Evolutionary conservation across 768 basidiomycete genomes (phyloP), one percentile per base, ranked within the genome.

Genomic region (Lactarius vividus): DNA sequence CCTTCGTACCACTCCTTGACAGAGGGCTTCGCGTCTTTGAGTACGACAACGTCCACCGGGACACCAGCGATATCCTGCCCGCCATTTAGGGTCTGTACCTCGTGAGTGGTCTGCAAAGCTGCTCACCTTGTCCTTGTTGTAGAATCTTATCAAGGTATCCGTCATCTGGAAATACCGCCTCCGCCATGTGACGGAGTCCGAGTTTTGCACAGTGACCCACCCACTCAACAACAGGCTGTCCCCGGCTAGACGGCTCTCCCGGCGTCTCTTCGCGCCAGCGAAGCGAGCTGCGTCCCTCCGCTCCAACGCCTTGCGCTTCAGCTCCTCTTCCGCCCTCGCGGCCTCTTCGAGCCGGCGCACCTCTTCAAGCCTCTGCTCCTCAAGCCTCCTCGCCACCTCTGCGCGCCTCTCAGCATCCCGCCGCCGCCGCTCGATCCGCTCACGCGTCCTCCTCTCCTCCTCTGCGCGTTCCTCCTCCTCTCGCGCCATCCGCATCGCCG

Each of bases 161-260:
- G 61, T 63, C 54, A 69, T n/a, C 57, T 69, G 66, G 49, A 69
- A 69, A 53, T 67, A 68, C 59, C 68, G 61, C 54, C 68, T 68
- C 29, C 61, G 61, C 68, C 68, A 69, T 8, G 65, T 49, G 42
- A 69, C 28, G 37, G 68, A 67, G n/a, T 18, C 40, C 7, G 68
- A 15, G 5, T 20, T 33, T 53, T 69, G 68, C 59, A 67, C 65
- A 4, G 68, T 68, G 57, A 67, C 62, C 68, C 68, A 69, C 35
- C 68, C 68, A 33, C 42, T 59, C 65, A 68, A 40, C 28, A 67
- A 49, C 37, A 68, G 11, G 33, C 59, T 40, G 5, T 44, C 65
- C 6, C 55, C 46, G 1, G 58, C 49, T 39, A 58, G 5, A 10
- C 35, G 65, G 10, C 64, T 67, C 52, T 69, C 65, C 39, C 58